These are phyloP conservation scores for Tricholoma sp. DNA, from an alignment of 768 basidiomycete species.

Conservation along the genomic window DNA sequence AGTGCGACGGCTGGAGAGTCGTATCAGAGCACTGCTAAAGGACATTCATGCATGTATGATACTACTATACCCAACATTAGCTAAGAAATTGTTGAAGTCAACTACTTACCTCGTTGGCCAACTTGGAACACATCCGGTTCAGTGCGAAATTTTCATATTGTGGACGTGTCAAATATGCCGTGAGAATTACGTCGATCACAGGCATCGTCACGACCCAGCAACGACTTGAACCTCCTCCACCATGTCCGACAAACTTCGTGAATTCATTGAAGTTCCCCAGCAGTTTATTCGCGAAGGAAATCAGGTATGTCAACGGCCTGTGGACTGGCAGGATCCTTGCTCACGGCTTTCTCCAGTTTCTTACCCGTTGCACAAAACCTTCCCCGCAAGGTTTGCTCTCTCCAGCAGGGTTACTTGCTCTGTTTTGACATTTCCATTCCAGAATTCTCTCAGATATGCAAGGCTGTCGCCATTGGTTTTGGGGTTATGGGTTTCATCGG, in stretches of 20 bases:
- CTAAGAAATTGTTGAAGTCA: neutral
- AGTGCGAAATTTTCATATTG: constrained; percentile 15
- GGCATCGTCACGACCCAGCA: constrained; percentile 22
- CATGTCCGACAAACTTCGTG: constrained; percentile 90
- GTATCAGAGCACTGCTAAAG: constrained; percentile 39
- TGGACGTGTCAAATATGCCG: constrained; percentile 27
- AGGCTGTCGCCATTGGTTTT: constrained; percentile 95
- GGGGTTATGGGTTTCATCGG: constrained; percentile 99
- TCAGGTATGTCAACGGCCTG: constrained; percentile 51
- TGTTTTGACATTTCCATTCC: constrained; percentile 7
- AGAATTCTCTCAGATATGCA: constrained; percentile 96
- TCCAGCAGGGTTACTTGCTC: neutral
- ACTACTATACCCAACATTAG: constrained; percentile 9
- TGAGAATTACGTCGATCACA: constrained; percentile 24
- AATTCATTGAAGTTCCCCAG: constrained; percentile 88
- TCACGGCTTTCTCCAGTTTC: constrained; percentile 56
- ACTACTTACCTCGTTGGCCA: constrained; percentile 3
- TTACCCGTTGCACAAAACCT: constrained; percentile 97
- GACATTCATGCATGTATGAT: constrained; percentile 58
- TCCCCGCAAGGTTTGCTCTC: constrained; percentile 78
- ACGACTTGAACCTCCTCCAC: constrained; percentile 23
- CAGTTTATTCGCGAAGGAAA: constrained; percentile 91
- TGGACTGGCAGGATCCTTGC: neutral
- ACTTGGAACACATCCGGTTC: constrained; percentile 3
- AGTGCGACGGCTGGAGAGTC: constrained; percentile 25